phyloP scores from a whole-genome alignment of 2,329 filamentous ascomycete species.

The Akanthomyces lecanii region DNA sequence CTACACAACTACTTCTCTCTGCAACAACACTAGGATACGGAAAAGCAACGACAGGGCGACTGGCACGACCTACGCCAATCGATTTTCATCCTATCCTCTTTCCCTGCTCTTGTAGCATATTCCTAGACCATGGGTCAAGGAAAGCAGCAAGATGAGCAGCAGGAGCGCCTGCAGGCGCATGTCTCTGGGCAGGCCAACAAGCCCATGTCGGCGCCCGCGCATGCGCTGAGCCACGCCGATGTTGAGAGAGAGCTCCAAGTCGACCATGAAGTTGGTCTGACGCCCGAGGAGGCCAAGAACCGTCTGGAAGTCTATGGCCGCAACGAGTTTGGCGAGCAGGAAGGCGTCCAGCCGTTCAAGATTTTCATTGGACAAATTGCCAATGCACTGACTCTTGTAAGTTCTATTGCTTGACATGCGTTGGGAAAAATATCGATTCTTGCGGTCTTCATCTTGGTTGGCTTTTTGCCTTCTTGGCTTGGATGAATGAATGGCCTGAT shows the following conservation, averaged over 20 bases:
- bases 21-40: background rate
- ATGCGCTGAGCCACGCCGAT: slow-evolving; percentile 52
- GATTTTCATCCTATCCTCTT: background rate
- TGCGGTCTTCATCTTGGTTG: background rate
- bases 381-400: slow-evolving; percentile 65
- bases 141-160: slow-evolving; percentile 18
- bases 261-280: slow-evolving; percentile 55
- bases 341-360: slow-evolving; percentile 56
- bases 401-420: slow-evolving; percentile 11
- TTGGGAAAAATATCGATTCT: background rate
- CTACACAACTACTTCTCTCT: background rate
- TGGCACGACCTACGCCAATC: background rate
- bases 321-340: slow-evolving; percentile 59
- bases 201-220: slow-evolving; percentile 58
- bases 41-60: background rate
- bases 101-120: slow-evolving; percentile 1
- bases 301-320: slow-evolving; percentile 54
- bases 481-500: background rate
- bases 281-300: slow-evolving; percentile 46
- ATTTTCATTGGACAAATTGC: slow-evolving; percentile 63
- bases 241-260: slow-evolving; percentile 53
- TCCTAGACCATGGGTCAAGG: slow-evolving; percentile 25
- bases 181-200: slow-evolving; percentile 36
- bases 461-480: background rate
- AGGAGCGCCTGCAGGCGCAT: slow-evolving; percentile 22